Evolutionary conservation across 1,284 basidiomycete genomes (phyloP).

Genomic region (Wallemia hederae): DNA sequence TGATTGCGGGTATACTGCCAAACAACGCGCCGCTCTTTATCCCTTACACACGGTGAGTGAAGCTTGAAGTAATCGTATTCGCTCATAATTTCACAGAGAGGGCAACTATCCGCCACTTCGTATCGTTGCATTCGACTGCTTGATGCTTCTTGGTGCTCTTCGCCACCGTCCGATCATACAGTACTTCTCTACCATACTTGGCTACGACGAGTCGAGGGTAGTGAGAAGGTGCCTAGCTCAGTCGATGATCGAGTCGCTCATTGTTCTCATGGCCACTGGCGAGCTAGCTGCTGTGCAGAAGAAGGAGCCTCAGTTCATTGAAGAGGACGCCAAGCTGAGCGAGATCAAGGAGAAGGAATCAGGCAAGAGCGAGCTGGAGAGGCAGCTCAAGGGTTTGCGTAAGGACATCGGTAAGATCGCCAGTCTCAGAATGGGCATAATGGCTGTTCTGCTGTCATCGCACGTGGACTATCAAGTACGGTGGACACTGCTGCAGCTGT

Average conservation of each 20-base stretch:
- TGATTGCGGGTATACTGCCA: slow-evolving; percentile 46
- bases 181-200: slow-evolving; percentile 71
- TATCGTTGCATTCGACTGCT: slow-evolving; percentile 67
- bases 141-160: slow-evolving; percentile 50
- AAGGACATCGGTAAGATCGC: slow-evolving; percentile 67
- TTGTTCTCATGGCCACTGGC: slow-evolving; percentile 60
- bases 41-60: slow-evolving; percentile 44
- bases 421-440: slow-evolving; percentile 40
- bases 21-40: slow-evolving; percentile 59
- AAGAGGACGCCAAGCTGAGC: slow-evolving; percentile 45
- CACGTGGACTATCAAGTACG: slow-evolving; percentile 60
- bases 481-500: slow-evolving; percentile 69
- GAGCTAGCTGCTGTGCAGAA: slow-evolving; percentile 53
- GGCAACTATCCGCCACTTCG: slow-evolving; percentile 80
- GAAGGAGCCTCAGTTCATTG: slow-evolving; percentile 39
- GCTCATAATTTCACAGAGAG: slow-evolving; percentile 25
- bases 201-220: slow-evolving; percentile 49
- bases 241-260: slow-evolving; percentile 57
- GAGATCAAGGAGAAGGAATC: slow-evolving; percentile 35
- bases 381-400: slow-evolving; percentile 46
- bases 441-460: slow-evolving; percentile 48
- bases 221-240: slow-evolving; percentile 65
- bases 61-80: background rate
- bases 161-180: slow-evolving; percentile 37
- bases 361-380: slow-evolving; percentile 32